Base-by-base conservation (phyloP, 768 basidiomycete species). In the Boletus rufocinnamomeus region DNA sequence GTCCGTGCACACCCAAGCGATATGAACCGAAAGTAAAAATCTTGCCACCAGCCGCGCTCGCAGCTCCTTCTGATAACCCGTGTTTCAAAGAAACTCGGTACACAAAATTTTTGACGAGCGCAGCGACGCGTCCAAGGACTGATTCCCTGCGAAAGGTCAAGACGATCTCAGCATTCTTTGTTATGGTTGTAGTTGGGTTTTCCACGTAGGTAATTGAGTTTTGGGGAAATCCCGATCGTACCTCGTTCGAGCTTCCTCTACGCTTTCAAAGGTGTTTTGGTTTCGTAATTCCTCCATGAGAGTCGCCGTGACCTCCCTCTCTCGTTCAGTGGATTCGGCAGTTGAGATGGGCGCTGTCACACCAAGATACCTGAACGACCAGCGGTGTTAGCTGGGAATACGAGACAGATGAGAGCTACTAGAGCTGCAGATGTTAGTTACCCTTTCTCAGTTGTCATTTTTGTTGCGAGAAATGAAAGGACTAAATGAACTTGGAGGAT, bases 21-120 rank as follows among this genome's bases (percentile, higher is more conserved):
- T 98, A 98, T 52, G 95, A 98, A 43, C 97, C 97, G 74, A 96
- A 99, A 8, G 97, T 98, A 74, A 94, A 99, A 72, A 99, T 98
- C 80, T 98, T 96, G 63, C 95, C 97, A 52, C 97, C 97, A 10
- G 97, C 93, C 49, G 91, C 87, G 52, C 77, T 84, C 10, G 96
- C 95, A 2, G 93, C 89, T 21, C 88, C 76, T 62, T 98, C 95
- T 32, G 95, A 95, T 47, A 96, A 78, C 8, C 96, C 96, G 41
- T 82, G 84, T 45, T 84, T 76, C 57, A 95, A 72, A 9, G 91
- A 89, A 2, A 95, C 86, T 61, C 84, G 83, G 68, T 84, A 85
- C 50, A 99, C 97, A 71, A 98, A 99, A 69, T 91, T 86, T 77
- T 93, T 94, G 64, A 98, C 93, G 28, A 97, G 80, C 53, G 87